These are phyloP conservation scores for Candida taoyuanica DNA, from an alignment of 805 yeast genomes.

Conservation along the genomic window DNA sequence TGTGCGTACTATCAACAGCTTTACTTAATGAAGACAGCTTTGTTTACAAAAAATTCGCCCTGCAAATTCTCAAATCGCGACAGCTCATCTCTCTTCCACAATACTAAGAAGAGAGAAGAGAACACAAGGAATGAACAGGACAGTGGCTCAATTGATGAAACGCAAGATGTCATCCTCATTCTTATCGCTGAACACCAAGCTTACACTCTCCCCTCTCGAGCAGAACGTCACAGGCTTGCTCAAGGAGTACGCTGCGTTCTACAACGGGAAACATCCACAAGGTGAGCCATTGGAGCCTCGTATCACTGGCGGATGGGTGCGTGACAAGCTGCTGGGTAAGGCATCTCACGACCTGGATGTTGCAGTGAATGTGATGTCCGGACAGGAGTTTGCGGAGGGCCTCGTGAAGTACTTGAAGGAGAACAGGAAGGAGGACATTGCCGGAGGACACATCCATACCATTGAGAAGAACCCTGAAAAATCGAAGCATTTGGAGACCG, in stretches of 20 bases:
- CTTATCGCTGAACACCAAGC: conserved; percentile 17
- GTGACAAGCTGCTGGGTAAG: conserved; percentile 83
- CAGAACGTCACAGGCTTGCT: conserved; percentile 36
- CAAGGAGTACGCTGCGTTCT: conserved; percentile 32
- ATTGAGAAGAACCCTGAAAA: conserved; percentile 93
- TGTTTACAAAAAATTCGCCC: background rate
- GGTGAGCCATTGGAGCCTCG: conserved; percentile 46
- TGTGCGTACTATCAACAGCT: background rate
- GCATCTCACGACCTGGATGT: conserved; percentile 87
- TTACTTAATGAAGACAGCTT: background rate
- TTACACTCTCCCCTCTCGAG: conserved; percentile 39
- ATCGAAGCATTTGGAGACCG: conserved; percentile 94
- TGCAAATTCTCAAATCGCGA: background rate
- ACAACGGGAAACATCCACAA: conserved; percentile 3
- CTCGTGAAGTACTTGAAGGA: conserved; percentile 46
- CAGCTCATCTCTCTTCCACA: background rate
- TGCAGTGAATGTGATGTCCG: conserved; percentile 80
- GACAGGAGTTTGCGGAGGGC: conserved; percentile 75
- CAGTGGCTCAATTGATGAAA: conserved; percentile 7
- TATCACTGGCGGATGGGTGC: conserved; percentile 98
- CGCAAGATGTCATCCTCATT: conserved; percentile 14
- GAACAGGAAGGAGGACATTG: conserved; percentile 28
- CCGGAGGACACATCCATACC: conserved; percentile 55
- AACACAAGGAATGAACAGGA: background rate
- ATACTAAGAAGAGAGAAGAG: too few relatives aligned